A percentile compares a stretch with the other conserved stretches of the same genome.
phyloP scores from a whole-genome alignment of 768 basidiomycete species.

The Candolleomyces eurysporus region DNA sequence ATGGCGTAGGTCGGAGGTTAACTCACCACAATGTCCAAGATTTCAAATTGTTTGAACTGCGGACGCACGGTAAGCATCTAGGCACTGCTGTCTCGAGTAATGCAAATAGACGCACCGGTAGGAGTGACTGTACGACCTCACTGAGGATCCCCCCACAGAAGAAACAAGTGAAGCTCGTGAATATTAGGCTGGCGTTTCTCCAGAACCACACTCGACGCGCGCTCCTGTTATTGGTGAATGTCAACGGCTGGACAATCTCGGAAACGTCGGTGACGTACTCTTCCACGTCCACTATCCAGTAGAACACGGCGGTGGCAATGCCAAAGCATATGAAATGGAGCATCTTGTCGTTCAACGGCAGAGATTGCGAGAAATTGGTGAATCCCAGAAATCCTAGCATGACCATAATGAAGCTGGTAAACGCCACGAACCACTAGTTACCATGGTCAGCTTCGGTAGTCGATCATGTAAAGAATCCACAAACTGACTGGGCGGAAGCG shows the following conservation, averaged over 20 bases:
- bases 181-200: conserved; percentile 68
- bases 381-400: conserved; percentile 74
- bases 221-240: conserved; percentile 43
- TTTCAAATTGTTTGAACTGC: conserved; percentile 70
- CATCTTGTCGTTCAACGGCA: conserved; percentile 78
- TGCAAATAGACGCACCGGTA: conserved; percentile 52
- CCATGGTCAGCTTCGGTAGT: not conserved
- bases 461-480: not conserved
- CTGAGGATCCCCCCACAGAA: conserved; percentile 79
- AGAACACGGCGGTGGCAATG: conserved; percentile 76
- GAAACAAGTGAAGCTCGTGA: conserved; percentile 69
- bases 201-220: conserved; percentile 85
- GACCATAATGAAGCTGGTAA: conserved; percentile 67
- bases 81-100: not conserved
- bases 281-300: conserved; percentile 85
- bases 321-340: conserved; percentile 77
- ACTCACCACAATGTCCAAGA: conserved; percentile 67
- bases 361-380: conserved; percentile 60
- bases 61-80: conserved; percentile 4
- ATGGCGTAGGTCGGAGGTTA: conserved; percentile 1
- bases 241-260: not conserved
- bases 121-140: conserved; percentile 75
- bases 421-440: conserved; percentile 75
- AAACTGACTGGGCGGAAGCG: conserved; percentile 63
- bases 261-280: conserved; percentile 52